Evolutionary conservation across 805 yeast species (phyloP).

Genomic region (Ogataea trehalophila): DNA sequence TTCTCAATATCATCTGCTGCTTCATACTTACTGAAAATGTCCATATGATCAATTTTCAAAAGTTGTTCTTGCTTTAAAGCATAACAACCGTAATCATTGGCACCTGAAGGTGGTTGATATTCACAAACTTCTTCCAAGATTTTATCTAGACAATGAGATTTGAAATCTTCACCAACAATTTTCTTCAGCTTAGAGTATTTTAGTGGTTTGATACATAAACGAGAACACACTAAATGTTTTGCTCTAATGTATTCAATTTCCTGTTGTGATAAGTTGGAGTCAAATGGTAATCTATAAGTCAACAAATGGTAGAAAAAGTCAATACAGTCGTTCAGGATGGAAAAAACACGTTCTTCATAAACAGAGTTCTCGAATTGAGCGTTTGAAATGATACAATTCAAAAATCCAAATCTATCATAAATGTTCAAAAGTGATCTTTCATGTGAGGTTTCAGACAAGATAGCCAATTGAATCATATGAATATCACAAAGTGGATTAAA

Average conservation of each 20-base stretch:
- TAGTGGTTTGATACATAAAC: slow-evolving; percentile 46
- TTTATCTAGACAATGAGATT: slow-evolving; percentile 40
- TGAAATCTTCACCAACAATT: slow-evolving; percentile 22
- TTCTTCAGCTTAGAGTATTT: slow-evolving; percentile 46
- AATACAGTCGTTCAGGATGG: slow-evolving; percentile 40
- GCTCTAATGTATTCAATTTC: slow-evolving; percentile 19
- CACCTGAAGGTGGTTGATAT: slow-evolving; percentile 61
- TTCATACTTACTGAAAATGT: slow-evolving; percentile 39
- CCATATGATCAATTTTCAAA: slow-evolving; percentile 54
- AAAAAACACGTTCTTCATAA: slow-evolving; percentile 45
- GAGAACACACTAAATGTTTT: slow-evolving; percentile 42
- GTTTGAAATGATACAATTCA: slow-evolving; percentile 16
- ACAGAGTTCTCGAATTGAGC: slow-evolving; percentile 29
- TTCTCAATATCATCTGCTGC: slow-evolving; percentile 50
- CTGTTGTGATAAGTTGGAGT: slow-evolving; percentile 13
- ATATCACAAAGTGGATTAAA: slow-evolving; percentile 36
- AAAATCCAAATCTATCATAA: slow-evolving; percentile 54
- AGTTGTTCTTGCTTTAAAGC: slow-evolving; percentile 45
- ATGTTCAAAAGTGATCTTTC: slow-evolving; percentile 34
- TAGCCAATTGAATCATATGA: slow-evolving; percentile 41
- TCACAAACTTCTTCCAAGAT: slow-evolving; percentile 53
- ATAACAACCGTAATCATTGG: slow-evolving; percentile 65
- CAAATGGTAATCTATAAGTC: slow-evolving; percentile 28
- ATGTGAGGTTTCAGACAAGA: slow-evolving; percentile 34
- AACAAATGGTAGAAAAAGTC: slow-evolving; percentile 41